Evolutionary conservation across 2,329 filamentous ascomycete species (phyloP), one percentile per base, ranked within the genome.

Genomic region (Hypoxylon sp.): DNA sequence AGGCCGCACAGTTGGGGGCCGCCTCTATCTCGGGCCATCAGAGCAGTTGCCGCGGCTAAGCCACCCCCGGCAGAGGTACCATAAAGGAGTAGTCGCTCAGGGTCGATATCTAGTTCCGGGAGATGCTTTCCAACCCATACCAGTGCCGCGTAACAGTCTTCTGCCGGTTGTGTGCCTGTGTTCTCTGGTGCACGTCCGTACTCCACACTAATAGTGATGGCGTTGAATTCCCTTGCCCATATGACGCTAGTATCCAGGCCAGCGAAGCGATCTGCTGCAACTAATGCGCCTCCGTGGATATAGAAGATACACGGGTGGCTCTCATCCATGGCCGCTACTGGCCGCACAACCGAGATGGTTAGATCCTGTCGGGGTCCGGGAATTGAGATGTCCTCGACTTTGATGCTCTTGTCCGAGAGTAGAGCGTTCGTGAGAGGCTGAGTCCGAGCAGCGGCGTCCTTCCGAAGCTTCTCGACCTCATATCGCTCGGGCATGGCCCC

Each of bases 51-150:
- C 1, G 86, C 85, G 0, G 87, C 87, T 15, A 90, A 77, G 58
- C 87, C 86, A 1, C 86, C 87, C 2, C 87, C 87, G 0, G 86
- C 87, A 21, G 85, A 88, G 59, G 86, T 84, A 3, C 87, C 87
- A 60, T 82, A 82, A 17, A 89, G 79, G 11, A 88, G 82, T 31
- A 89, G 82, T 37, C 83, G 84, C 0, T 82, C 80, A 2, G 80
- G 77, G 52, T 82, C 78, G 55, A 87, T 82, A 7, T 83, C 83
- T 1, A 82, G 70, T 32, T 70, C 62, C 2, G 67, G 44, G 5
- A 78, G 72, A 56, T 81, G 75, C 3, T 72, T 50, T 7, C 70
- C 65, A 13, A 78, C 63, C 79, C 79, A 82, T 21, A 75, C 63
- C 2, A 82, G 62, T 10, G 75, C 78, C 6, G 79, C 77, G 67